A percentile compares a stretch with the other conserved stretches of the same genome.
These are phyloP conservation scores for Toxicodendron radicans DNA, from an alignment of 345 rosid species.

Conservation along the genomic window DNA sequence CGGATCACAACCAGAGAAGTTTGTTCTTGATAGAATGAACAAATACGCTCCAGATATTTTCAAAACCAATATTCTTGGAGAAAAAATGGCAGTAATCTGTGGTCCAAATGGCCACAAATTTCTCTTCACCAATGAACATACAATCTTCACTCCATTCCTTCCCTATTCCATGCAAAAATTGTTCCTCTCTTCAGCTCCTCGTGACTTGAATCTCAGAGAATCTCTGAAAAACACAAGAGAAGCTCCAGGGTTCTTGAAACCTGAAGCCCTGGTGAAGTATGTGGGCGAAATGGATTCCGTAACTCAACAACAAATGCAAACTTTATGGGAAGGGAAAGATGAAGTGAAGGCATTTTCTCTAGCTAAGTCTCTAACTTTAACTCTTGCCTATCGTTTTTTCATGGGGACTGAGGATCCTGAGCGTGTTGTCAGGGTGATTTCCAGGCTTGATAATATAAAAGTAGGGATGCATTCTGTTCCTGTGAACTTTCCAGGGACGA, in stretches of 20 bases:
- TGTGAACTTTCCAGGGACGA: slow-evolving; percentile 44
- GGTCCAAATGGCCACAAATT: slow-evolving; percentile 62
- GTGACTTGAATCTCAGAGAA: no score
- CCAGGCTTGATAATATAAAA: slow-evolving; percentile 39
- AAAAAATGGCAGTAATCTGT: slow-evolving; percentile 51
- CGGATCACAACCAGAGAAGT: slow-evolving; percentile 43
- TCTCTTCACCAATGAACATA: slow-evolving; percentile 55
- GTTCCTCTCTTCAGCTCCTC: no score
- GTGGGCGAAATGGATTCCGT: slow-evolving; percentile 52
- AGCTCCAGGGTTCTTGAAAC: slow-evolving; percentile 47
- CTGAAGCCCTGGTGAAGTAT: slow-evolving; percentile 50
- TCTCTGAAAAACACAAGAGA: no score
- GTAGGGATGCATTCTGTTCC: slow-evolving; percentile 51
- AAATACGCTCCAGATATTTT: slow-evolving; percentile 48
- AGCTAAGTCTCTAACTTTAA: slow-evolving; percentile 43
- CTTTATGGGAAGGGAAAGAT: slow-evolving; percentile 42
- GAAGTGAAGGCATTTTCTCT: slow-evolving; percentile 33
- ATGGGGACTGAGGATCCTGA: slow-evolving; percentile 46
- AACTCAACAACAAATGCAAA: slow-evolving; percentile 39
- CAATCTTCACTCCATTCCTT: slow-evolving; percentile 53
- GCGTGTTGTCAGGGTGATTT: slow-evolving; percentile 38
- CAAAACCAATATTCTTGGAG: slow-evolving; percentile 57
- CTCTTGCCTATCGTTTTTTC: slow-evolving; percentile 52
- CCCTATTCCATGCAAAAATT: no score
- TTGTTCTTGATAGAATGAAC: slow-evolving; percentile 46